These are phyloP conservation scores for Vaccinium myrtillus DNA, from an alignment of 148 eudicot species.

Conservation along the genomic window DNA sequence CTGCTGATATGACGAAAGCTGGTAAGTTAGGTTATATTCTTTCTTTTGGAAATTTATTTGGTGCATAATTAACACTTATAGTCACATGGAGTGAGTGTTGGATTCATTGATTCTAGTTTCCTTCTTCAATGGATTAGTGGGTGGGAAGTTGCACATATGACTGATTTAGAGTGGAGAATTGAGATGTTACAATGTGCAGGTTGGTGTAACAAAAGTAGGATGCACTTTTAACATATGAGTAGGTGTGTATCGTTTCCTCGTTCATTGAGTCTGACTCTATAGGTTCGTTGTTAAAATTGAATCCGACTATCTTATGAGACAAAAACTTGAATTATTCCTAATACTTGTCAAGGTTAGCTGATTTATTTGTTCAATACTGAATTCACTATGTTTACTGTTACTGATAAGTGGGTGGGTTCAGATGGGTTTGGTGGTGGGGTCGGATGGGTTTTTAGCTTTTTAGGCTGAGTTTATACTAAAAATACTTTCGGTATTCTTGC, in stretches of 20 bases:
- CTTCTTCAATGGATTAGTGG: not conserved
- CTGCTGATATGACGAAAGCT: constrained; percentile 81
- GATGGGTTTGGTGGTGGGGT: constrained; percentile 1
- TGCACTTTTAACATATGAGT: not conserved
- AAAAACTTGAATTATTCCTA: not conserved
- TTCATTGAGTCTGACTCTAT: not conserved
- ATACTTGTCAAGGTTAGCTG: not conserved
- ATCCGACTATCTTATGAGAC: constrained; percentile 6
- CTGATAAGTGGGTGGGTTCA: not conserved
- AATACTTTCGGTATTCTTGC: no score
- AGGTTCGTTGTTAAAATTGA: not conserved
- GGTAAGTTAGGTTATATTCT: constrained; percentile 39
- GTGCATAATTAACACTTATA: not conserved
- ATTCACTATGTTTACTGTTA: not conserved
- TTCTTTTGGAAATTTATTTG: constrained; percentile 5
- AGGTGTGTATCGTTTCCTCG: not conserved
- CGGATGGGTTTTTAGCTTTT: not conserved
- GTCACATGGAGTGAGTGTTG: not conserved
- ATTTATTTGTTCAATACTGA: not conserved
- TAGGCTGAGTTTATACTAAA: no score
- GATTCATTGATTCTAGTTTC: not conserved
- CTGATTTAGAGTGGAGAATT: no score
- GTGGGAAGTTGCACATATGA: not conserved
- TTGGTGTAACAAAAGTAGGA: constrained; percentile 7
- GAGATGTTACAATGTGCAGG: no score